Evolutionary conservation across 306 rosid species (phyloP), one percentile per base, ranked within the genome.

Genomic region (Lupinus albus): DNA sequence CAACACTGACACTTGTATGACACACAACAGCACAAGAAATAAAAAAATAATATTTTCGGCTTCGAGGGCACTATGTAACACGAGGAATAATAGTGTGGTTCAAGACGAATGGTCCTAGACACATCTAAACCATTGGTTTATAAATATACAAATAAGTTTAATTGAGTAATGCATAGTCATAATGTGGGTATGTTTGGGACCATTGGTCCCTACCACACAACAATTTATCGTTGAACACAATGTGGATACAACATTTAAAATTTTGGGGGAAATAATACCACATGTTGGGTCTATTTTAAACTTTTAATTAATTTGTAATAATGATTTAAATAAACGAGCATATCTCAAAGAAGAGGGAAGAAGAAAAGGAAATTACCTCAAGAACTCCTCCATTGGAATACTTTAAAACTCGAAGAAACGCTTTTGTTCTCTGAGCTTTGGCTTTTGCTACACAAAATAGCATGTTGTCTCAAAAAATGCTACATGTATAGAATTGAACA

Each of bases 371-470:
- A 16, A 64, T 74, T 77, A 93, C 99, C 96, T 93, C 99, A 49
- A 92, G 82, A 74, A 86, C 97, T 67, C 99, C 99, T 72, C 97
- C 96, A 0, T 57, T 77, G 0, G 97, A 89, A 83, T 93, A 80
- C 72, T 93, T 93, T 30, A 93, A 70, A 73, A 93, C 99, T 69
- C 95, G 93, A 71, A 93, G 83, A 84, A 90, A 93, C 62, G 99
- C 95, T 85, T 90, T 90, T 17, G 91, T 86, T 76, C 85, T 82
- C 71, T 81, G 87, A 48, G 53, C 83, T 74, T 90, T 93, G 3
- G 73, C 25, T 82, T 93, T 86, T 33, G 82, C 99, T 93, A 81
- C 94, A 79, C 36, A 70, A 77, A 71, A 35, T 77, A 67, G 45
- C 50, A 65, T 15, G 52, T 4, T 36, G 47, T 76, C 76, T 73